Percentiles rank a stretch among this genome's conserved stretches.
phyloP scores from a whole-genome alignment of 177 flowering plant genomes.

The Vitis hybrid region DNA sequence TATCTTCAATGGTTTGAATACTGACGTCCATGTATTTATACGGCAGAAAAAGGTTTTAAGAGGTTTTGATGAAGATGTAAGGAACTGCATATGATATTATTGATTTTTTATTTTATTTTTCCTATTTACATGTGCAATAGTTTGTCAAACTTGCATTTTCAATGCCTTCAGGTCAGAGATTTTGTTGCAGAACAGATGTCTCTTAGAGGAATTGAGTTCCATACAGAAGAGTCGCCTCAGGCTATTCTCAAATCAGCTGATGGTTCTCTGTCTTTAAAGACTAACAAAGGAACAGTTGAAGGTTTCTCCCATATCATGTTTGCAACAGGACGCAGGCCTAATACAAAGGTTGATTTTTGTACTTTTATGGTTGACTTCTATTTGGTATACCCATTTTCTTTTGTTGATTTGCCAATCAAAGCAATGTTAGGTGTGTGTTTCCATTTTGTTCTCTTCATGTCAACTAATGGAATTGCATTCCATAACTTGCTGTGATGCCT shows the following conservation, averaged over 20 bases:
- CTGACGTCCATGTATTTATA: conserved; percentile 95
- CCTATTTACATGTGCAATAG: neutral
- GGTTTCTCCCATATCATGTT: conserved; percentile 97
- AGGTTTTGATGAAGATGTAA: conserved; percentile 98
- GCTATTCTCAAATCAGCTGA: conserved; percentile 69
- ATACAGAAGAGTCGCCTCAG: conserved; percentile 85
- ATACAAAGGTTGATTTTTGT: conserved; percentile 68
- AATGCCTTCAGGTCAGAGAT: conserved; percentile 75
- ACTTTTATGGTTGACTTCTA: conserved; percentile 4
- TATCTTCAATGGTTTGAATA: conserved; percentile 86
- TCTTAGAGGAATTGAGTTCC: conserved; percentile 89
- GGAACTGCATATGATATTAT: neutral
- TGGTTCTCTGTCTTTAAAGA: conserved; percentile 82
- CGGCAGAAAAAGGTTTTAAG: conserved; percentile 83
- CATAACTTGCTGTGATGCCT: neutral
- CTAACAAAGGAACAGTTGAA: conserved; percentile 79
- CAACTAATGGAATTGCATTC: neutral
- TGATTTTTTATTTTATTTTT: neutral
- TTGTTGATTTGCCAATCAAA: neutral
- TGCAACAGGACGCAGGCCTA: conserved; percentile 92
- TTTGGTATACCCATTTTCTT: neutral
- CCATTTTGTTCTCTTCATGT: neutral
- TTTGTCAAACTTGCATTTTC: conserved; percentile 3
- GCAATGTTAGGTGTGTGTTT: too few relatives aligned
- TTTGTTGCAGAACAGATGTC: conserved; percentile 94